Evolutionary conservation across 768 basidiomycete species (phyloP).

Genomic region (Paxillus ammoniavirescens): DNA sequence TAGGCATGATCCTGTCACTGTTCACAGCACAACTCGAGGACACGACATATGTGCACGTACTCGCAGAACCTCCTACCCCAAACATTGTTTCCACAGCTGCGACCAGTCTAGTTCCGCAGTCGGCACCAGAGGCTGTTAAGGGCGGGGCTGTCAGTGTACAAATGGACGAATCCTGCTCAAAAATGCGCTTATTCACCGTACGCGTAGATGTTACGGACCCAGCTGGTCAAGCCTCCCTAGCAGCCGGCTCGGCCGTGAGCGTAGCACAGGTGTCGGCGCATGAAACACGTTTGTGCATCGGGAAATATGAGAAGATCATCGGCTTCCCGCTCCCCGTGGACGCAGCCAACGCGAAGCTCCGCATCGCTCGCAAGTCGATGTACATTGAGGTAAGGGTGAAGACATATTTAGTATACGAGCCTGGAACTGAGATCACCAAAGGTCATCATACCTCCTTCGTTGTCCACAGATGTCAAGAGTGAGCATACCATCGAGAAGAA

Average conservation of each 20-base stretch:
- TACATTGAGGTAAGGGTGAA: conserved; percentile 39
- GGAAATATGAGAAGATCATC: conserved; percentile 25
- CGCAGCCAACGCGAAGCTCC: conserved; percentile 34
- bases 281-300: conserved; percentile 9
- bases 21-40: too few relatives aligned
- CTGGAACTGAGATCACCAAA: not conserved
- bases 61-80: too few relatives aligned
- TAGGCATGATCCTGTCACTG: too few relatives aligned
- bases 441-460: conserved; percentile 21
- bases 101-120: too few relatives aligned
- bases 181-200: conserved; percentile 9
- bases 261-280: conserved; percentile 8
- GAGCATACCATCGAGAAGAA: conserved; percentile 19
- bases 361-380: conserved; percentile 53
- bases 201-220: conserved; percentile 25
- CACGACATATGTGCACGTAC: too few relatives aligned
- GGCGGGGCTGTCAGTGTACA: too few relatives aligned
- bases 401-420: not conserved
- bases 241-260: conserved; percentile 16
- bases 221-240: conserved; percentile 14
- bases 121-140: too few relatives aligned
- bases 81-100: too few relatives aligned
- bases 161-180: too few relatives aligned
- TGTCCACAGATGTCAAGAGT: conserved; percentile 16
- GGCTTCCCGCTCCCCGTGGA: conserved; percentile 46